These are phyloP conservation scores for Mycena latifolia DNA, from an alignment of 768 basidiomycete species.

Conservation along the genomic window DNA sequence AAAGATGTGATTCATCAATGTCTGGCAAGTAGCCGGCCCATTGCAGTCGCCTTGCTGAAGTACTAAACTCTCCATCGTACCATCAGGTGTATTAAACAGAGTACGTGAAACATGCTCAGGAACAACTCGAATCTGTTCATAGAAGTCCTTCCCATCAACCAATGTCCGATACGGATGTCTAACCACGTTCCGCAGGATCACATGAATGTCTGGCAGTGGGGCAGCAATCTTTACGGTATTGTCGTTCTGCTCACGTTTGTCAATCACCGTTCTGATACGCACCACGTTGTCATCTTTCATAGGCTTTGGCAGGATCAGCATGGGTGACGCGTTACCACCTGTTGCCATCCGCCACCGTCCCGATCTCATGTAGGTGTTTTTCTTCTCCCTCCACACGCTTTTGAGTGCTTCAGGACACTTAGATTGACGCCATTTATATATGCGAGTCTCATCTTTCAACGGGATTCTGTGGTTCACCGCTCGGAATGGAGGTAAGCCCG, in stretches of 20 bases:
- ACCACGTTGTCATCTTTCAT: conserved; percentile 23
- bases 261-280: conserved; percentile 43
- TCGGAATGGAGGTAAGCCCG: conserved; percentile 39
- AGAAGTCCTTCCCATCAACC: conserved; percentile 53
- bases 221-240: conserved; percentile 43
- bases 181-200: conserved; percentile 43
- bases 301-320: conserved; percentile 47
- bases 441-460: conserved; percentile 41
- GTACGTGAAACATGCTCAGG: conserved; percentile 31
- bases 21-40: conserved; percentile 51
- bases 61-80: conserved; percentile 50
- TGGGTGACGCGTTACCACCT: conserved; percentile 45
- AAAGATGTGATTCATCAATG: conserved; percentile 55
- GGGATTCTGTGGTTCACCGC: conserved; percentile 51
- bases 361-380: conserved; percentile 42
- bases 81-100: conserved; percentile 46
- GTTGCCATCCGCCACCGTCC: conserved; percentile 43
- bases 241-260: conserved; percentile 43
- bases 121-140: conserved; percentile 53
- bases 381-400: conserved; percentile 42
- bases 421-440: conserved; percentile 45
- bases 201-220: conserved; percentile 34
- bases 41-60: conserved; percentile 44
- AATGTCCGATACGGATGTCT: conserved; percentile 36
- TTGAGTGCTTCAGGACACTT: conserved; percentile 47